Conservation (phyloP, 2,329 filamentous ascomycete species). For the Hansfordia pulvinata region DNA sequence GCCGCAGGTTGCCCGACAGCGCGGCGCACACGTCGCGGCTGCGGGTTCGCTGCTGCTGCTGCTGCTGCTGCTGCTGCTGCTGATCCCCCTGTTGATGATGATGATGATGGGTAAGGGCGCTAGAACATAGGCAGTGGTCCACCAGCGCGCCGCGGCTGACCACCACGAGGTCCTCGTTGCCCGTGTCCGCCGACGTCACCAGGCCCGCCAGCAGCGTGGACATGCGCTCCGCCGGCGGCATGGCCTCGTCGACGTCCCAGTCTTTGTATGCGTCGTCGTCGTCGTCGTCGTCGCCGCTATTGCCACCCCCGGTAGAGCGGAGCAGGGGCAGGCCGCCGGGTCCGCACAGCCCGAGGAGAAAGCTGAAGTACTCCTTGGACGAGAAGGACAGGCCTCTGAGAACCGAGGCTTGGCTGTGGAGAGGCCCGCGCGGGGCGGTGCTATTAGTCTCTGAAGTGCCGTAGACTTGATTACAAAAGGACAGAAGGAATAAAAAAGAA, state of each 20-base stretch:
- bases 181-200: conserved; percentile 63
- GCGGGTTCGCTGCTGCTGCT: neutral
- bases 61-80: neutral
- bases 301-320: too few relatives aligned
- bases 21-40: conserved; percentile 32
- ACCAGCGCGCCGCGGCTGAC: conserved; percentile 53
- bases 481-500: neutral
- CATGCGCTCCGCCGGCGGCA: conserved; percentile 26
- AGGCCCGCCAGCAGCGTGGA: conserved; percentile 49
- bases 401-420: too few relatives aligned
- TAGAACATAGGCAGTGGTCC: conserved; percentile 39
- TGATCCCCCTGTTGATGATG: too few relatives aligned
- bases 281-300: too few relatives aligned
- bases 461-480: neutral
- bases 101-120: too few relatives aligned
- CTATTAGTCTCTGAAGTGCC: too few relatives aligned
- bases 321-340: conserved; percentile 21
- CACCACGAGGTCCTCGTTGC: conserved; percentile 61
- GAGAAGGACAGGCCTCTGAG: conserved; percentile 35
- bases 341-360: conserved; percentile 33
- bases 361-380: conserved; percentile 43
- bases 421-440: too few relatives aligned
- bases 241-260: conserved; percentile 17
- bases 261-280: conserved; percentile 21
- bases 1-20: conserved; percentile 38